Percentiles rank a stretch among this genome's conserved stretches.
phyloP scores from a whole-genome alignment of 2,329 filamentous ascomycete genomes.

The Aureobasidium leucospermi region DNA sequence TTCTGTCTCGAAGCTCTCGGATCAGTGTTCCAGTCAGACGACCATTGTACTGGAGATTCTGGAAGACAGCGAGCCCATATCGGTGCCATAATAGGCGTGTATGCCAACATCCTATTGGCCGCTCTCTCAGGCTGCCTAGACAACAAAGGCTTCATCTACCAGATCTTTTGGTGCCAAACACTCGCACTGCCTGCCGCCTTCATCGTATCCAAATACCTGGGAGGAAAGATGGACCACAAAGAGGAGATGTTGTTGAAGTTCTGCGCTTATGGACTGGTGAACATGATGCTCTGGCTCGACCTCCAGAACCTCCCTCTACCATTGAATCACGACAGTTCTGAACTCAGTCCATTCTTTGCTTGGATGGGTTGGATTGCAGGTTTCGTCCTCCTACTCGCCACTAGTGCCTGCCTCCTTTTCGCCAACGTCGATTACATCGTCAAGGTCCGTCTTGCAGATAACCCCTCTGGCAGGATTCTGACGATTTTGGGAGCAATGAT shows the following conservation, averaged over 20 bases:
- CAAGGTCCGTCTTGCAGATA: background rate
- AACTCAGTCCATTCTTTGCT: background rate
- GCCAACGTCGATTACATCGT: background rate
- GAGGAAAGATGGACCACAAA: background rate
- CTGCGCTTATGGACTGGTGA: background rate
- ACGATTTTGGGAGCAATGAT: background rate
- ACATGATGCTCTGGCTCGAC: background rate
- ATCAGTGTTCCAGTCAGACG: background rate
- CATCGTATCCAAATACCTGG: background rate
- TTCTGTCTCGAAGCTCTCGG: background rate
- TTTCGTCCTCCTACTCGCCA: background rate
- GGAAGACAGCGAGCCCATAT: background rate
- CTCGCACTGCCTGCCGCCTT: background rate
- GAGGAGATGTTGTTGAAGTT: background rate
- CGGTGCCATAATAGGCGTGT: background rate
- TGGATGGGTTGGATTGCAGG: background rate
- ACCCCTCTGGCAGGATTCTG: background rate
- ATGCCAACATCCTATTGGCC: background rate
- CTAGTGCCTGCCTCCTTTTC: background rate
- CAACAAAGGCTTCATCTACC: background rate
- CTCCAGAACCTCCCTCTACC: background rate
- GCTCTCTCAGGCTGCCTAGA: background rate
- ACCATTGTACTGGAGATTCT: background rate
- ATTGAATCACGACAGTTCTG: background rate
- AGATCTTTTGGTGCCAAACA: background rate